Base-by-base conservation (phyloP, 2,329 filamentous ascomycete genomes). In the Venturiaceae sp. region DNA sequence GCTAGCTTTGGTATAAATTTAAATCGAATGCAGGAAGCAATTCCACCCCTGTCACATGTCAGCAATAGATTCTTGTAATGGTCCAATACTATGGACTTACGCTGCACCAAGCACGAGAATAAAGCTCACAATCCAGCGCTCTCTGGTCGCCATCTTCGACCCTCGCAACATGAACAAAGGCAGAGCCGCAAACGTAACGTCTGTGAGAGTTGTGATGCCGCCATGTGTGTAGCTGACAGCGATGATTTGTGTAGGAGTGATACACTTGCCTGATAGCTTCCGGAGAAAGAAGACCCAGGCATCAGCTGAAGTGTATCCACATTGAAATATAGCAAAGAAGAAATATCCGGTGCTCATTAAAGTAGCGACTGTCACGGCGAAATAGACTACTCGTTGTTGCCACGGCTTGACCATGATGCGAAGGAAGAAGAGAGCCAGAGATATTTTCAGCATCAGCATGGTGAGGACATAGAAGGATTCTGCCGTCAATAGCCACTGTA, bases 351-450 rank as follows among this genome's bases (percentile, higher is more conserved):
- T 65, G 11, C 68, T 65, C 47, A 69, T 69, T 14, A 71, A 67
- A n/a, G 69, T 63, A 19, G 64, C 64, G 26, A 71, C 54, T 11
- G 59, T 57, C 33, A 70, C 64, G 37, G 67, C 60, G 21, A 55
- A 52, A 34, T 65, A 66, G 32, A 71, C 62, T 7, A 64, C 62
- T 33, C 61, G 59, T 28, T 64, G 63, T 36, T 77, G 75, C 71
- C 72, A 75, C 19, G 53, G 58, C 36, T 69, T 66, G 58, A 74
- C 66, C n/a, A 76, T 67, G 52, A 77, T 72, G 2, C 75, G 72
- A 9, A 73, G 66, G 63, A 76, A 75, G 65, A 77, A 76, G 36
- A 77, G 63, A 7, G 69, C 73, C 5, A 78, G 63, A 1, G 75
- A 76, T 23, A 76, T 69, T 62, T 78, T 78, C 60, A 76, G 63